Base-by-base conservation (phyloP, 2,329 filamentous ascomycete genomes). In the Colletotrichum filicis region DNA sequence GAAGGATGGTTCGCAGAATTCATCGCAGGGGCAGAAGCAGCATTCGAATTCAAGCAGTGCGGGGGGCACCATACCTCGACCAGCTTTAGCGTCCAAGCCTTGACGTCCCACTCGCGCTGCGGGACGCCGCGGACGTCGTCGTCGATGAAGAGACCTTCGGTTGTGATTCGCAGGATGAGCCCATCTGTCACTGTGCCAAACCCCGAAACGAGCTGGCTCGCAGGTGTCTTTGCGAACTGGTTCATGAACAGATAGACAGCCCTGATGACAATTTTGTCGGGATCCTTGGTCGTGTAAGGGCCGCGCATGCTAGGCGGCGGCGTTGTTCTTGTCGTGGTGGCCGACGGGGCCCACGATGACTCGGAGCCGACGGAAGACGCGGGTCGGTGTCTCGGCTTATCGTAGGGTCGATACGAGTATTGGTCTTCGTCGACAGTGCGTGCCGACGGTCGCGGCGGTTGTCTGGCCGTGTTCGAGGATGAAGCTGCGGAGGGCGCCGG, bases 51-150 rank as follows among this genome's bases (percentile, higher is more conserved):
- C 81, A 89, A 85, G 81, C 85, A 90, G 82, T 92, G 90, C 79
- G 90, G 88, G 79, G 91, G 90, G 81, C 92, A 95, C 91, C 93
- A 94, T 86, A 97, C 92, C 89, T 98, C 97, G 82, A 97, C 91
- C 76, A 93, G 86, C 85, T 97, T 98, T 84, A 99, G 90, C 56
- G 95, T 98, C 97, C 97, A 98, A 30, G 96, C 95, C 83, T 98
- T 98, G 80, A 98, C 92, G 82, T 99, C 97, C 97, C 97, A 99
- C 84, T 99, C 97, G 73, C 97, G 92, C 83, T 98, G 95, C n/a
- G 94, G 92, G 19, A 98, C 94, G 74, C 92, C 92, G 57, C 95
- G 92, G 65, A 98, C 90, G 81, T 98, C 97, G 82, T 99, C 97
- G 81, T 99, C 97, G 79, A 99, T 97, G 84, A 98, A 98, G 66